Evolutionary conservation across 2,329 filamentous ascomycete species (phyloP), one percentile per base, ranked within the genome.

Genomic region (Ramularia collo-cygni): DNA sequence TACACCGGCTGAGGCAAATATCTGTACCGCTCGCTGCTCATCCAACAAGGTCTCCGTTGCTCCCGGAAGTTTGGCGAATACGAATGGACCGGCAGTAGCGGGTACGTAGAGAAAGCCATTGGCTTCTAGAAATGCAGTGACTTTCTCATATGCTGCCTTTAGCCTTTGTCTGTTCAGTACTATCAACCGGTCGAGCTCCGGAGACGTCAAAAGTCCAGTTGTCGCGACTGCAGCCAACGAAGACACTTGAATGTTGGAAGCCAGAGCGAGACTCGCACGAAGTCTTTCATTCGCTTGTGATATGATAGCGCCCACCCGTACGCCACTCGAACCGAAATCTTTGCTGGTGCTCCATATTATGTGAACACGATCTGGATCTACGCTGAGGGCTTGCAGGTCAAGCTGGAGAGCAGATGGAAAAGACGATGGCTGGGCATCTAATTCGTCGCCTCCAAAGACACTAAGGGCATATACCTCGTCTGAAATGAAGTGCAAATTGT

Each of bases 391-490:
- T 18, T 35, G 5, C 16, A 41, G 17, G 13, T 41, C 38, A 10
- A 41, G 21, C 16, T 18, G 28, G 8, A 41, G 32, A n/a, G 35
- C 30, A 14, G 31, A 31, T 8, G 31, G 13, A 15, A 41, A 41
- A 1, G 38, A 18, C 2, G 27, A 26, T 15, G 31, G 31, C 4
- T 36, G 10, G 2, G 31, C 31, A 10, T 27, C 12, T 12, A 35
- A 21, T 18, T 6, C 21, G 21, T 31, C 14, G 4, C 26, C 30
- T 10, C 15, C 15, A 17, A 41, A 41, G 17, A 27, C 35, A 4
- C 31, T 29, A 16, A 35, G 38, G 3, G 38, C 38, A 18, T 41
- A 41, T 14, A 41, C 38, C 8, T 41, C 38, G 18, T 41, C 38
- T 8, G 38, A 35, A 7, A 41, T 24, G 8, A 41, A n/a, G 19